Base-by-base conservation (phyloP, 495 filamentous ascomycete species). In the Bathelium albidoporum region DNA sequence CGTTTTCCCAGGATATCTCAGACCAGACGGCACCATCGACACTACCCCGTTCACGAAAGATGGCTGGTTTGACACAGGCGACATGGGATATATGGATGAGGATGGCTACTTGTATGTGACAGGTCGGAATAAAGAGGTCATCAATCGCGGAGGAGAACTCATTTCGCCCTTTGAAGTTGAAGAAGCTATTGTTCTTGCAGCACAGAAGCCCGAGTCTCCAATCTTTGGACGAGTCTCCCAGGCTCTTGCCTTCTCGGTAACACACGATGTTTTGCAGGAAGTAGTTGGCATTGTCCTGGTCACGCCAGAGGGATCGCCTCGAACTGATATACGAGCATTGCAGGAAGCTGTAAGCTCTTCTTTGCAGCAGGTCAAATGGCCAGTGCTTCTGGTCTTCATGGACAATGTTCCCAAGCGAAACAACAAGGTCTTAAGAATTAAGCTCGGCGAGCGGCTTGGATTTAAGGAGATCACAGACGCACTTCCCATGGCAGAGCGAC, bases 81-180 rank as follows among this genome's bases (percentile, higher is more conserved):
- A 82, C 64, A 69, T 78, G 31, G 80, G 79, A 4, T 72, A 73
- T 36, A 62, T 82, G 18, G 81, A 83, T 68, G 55, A 60, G 9
- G 84, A 90, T 62, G 87, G 87, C 20, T 91, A 90, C 62, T 74
- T 92, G 18, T 79, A 87, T 63, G 87, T 91, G 68, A 91, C 89
- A 1, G 89, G 89, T 5, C 79, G 89, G 28, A 90, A 90, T 73
- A 92, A 92, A 79, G 89, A 92, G 73, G 77, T 92, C 28, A 91
- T 92, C 73, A 90, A 91, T 73, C 88, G 89, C 73, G 88, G 86
- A 36, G 89, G 89, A 11, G 89, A 92, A 73, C 91, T 91, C 74
- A 90, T 92, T 66, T 85, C 82, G 59, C 76, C 76, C 1, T 74
- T 78, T 24, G 76, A 78, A 62, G 68, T 78, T 14, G 76, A 78